Conservation (phyloP, 2,329 filamentous ascomycete species). For the Penicillium sp. region DNA sequence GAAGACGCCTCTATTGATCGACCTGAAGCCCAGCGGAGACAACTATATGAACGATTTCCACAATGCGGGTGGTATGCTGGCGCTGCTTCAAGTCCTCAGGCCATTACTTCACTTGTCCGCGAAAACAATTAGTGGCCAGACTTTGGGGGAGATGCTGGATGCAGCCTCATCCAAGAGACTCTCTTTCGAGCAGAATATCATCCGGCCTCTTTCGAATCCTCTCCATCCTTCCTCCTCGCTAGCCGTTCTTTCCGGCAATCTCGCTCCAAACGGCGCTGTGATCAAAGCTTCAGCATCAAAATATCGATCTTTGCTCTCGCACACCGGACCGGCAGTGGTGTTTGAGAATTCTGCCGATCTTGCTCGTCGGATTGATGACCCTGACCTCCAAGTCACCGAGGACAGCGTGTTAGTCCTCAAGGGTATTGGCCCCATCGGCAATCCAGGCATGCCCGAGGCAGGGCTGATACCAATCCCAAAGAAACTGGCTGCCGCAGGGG, state of each 20-base stretch:
- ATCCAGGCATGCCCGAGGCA: constrained; percentile 57
- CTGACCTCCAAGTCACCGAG: constrained; percentile 45
- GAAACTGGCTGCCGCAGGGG: constrained; percentile 50
- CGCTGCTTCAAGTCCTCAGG: constrained; percentile 48
- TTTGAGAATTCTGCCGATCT: constrained; percentile 53
- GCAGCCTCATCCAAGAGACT: constrained; percentile 45
- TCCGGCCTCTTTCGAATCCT: constrained; percentile 48
- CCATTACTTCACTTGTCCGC: constrained; percentile 51
- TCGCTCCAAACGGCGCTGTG: constrained; percentile 52
- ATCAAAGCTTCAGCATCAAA: constrained; percentile 56
- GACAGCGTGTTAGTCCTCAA: constrained; percentile 53
- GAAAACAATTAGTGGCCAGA: constrained; percentile 50
- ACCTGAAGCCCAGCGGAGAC: constrained; percentile 56
- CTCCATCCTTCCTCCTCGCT: constrained; percentile 50
- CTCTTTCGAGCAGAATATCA: constrained; percentile 44
- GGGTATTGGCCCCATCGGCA: constrained; percentile 53
- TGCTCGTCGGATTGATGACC: constrained; percentile 49
- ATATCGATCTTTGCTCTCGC: constrained; percentile 46
- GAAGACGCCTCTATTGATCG: constrained; percentile 50
- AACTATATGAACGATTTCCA: constrained; percentile 60
- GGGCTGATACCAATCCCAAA: constrained; percentile 54
- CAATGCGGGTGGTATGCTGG: constrained; percentile 55
- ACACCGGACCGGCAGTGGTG: constrained; percentile 50
- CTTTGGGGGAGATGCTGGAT: constrained; percentile 50
- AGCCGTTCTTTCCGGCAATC: constrained; percentile 49